Percentiles rank a stretch among this genome's conserved stretches.
Evolutionary conservation across 164 flowering plant genomes (phyloP).

Genomic region (Umbellularia californica): DNA sequence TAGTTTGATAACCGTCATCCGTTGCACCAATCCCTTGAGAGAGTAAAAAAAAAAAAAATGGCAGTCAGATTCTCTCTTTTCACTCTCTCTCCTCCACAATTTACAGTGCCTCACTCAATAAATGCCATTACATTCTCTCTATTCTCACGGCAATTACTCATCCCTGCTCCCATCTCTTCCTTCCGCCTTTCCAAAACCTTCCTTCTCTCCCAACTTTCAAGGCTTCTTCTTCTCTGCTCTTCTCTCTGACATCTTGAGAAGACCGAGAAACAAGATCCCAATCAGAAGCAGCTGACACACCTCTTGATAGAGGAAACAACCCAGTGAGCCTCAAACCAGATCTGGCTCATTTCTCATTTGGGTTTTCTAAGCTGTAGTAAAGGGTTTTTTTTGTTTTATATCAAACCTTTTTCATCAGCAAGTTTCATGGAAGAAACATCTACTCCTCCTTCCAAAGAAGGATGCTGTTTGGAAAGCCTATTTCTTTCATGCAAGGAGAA

Average conservation of each 20-base stretch:
- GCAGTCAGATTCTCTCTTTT: slow-evolving; percentile 19
- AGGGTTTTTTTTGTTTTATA: background rate
- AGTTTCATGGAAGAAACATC: background rate
- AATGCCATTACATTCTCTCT: slow-evolving; percentile 32
- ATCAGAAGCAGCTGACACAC: background rate
- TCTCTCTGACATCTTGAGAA: background rate
- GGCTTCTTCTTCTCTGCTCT: background rate
- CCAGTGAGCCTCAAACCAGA: slow-evolving; percentile 1
- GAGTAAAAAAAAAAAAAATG: slow-evolving; percentile 14
- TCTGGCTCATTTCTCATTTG: slow-evolving; percentile 2
- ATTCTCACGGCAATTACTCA: slow-evolving; percentile 32
- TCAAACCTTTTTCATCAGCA: slow-evolving; percentile 4
- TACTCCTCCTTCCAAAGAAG: background rate
- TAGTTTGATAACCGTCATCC: slow-evolving; percentile 51
- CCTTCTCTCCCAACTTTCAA: background rate
- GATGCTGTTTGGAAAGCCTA: background rate
- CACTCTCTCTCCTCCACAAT: slow-evolving; percentile 12
- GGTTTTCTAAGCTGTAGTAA: background rate
- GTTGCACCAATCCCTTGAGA: slow-evolving; percentile 16
- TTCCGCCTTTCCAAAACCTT: background rate
- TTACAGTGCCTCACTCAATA: slow-evolving; percentile 23
- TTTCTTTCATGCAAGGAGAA: too few species aligned
- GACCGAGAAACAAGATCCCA: background rate
- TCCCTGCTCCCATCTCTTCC: slow-evolving; percentile 13
- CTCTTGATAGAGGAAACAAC: background rate